These are phyloP conservation scores for Pythium phragmitis DNA, from an alignment of 352 stramenopile genomes.

Conservation along the genomic window DNA sequence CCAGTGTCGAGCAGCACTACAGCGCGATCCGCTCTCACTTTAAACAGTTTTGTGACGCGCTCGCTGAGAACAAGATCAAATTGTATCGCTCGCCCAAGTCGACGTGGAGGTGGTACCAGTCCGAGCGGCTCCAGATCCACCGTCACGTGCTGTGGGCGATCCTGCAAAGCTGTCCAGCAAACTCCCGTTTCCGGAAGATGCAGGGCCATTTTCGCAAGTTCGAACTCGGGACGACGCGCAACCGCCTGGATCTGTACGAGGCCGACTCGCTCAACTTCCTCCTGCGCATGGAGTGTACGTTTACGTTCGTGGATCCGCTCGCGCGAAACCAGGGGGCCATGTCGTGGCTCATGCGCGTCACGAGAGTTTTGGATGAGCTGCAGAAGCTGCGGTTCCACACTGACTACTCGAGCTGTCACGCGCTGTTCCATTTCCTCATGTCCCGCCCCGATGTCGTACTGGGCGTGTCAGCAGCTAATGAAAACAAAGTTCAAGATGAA, in stretches of 20 bases:
- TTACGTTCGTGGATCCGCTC: conserved; percentile 28
- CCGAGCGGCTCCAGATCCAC: conserved; percentile 53
- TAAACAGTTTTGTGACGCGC: conserved; percentile 37
- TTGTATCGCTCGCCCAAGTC: conserved; percentile 5
- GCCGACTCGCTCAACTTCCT: conserved; percentile 68
- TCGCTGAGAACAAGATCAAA: conserved; percentile 30
- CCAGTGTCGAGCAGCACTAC: conserved; percentile 36
- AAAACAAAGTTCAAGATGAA: background rate
- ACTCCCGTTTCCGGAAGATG: conserved; percentile 32
- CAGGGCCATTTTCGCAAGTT: conserved; percentile 41
- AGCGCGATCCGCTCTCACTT: conserved; percentile 40
- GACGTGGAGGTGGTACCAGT: conserved; percentile 40
- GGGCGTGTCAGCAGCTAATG: background rate
- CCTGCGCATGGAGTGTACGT: conserved; percentile 59
- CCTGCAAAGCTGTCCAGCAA: conserved; percentile 28
- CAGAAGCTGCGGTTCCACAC: conserved; percentile 36
- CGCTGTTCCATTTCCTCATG: conserved; percentile 63
- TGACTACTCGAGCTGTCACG: conserved; percentile 64
- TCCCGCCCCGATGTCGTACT: conserved; percentile 45
- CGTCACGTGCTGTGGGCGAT: conserved; percentile 68
- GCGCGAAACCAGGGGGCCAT: conserved; percentile 4
- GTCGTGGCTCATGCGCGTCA: conserved; percentile 31
- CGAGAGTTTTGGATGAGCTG: conserved; percentile 46
- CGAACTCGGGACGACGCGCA: conserved; percentile 39
- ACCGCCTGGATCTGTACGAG: conserved; percentile 49